Evolutionary conservation across 2,329 filamentous ascomycete species (phyloP), one percentile per base, ranked within the genome.

Genomic region (Aureobasidium zeae): DNA sequence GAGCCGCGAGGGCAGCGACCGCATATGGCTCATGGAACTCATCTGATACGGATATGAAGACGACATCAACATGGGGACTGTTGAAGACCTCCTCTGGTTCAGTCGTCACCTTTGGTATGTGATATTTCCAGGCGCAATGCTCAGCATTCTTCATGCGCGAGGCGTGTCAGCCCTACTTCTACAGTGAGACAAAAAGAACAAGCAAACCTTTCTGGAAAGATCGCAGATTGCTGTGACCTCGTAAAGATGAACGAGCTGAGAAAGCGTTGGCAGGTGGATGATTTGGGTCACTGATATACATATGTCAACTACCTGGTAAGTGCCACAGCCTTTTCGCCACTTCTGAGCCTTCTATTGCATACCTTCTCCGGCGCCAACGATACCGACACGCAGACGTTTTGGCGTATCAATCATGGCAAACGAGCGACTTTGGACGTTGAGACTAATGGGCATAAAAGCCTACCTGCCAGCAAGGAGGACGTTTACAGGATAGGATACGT

Each of bases 21-120:
- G 66, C 67, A 45, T 76, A 69, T 3, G 59, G 48, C n/a, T 66
- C 66, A 54, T 80, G 77, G 48, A 67, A 75, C 16, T 72, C 73
- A 49, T 79, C 69, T 3, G 67, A 60, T 22, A 64, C 74, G 22
- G 63, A 62, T 42, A 79, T 63, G 49, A 79, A 61, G 20, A 80
- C 71, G 3, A 77, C 60, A 44, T 78, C 70, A 12, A 73, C 65
- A 2, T 69, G 61, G 0, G 59, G 34, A 1, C 64, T 63, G 6
- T 59, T 50, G 51, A 66, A 67, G 17, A 76, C 56, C 26, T 71
- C 63, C 17, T 61, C 47, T 1, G 69, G 54, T 32, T 64, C 51
- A 15, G 57, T 55, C 2, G 66, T 69, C 9, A 52, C 49, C n/a
- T 49, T 48, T 6, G 52, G 50, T 37, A 59, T 57, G 37, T 55